These are phyloP conservation scores for Erodium trifolium DNA, from an alignment of 441 rosid species.

Conservation along the genomic window DNA sequence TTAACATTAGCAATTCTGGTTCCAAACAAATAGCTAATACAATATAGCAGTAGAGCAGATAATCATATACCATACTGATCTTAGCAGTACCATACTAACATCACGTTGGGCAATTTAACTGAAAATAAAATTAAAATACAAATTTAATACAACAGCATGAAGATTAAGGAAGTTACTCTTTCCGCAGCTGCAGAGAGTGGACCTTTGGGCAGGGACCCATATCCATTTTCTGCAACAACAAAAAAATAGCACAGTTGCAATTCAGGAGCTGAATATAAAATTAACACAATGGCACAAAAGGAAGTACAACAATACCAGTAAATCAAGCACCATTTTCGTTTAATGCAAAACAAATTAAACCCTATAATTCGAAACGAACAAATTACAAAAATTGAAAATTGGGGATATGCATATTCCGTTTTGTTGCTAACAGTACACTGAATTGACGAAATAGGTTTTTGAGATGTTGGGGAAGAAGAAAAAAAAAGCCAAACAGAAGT, in stretches of 20 bases:
- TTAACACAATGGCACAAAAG: not conserved
- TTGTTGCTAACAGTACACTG: not conserved
- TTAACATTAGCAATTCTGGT: too few species aligned
- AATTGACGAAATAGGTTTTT: not conserved
- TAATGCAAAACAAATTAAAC: not conserved
- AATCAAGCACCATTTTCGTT: not conserved
- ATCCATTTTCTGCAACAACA: constrained; percentile 73
- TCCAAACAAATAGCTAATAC: not conserved
- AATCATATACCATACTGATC: too few species aligned
- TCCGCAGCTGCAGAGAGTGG: constrained; percentile 87
- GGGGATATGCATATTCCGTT: not conserved
- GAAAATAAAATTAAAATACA: not conserved
- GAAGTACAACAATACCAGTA: not conserved
- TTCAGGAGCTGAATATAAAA: not conserved
- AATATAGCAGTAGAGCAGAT: too few species aligned
- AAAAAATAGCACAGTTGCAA: not conserved
- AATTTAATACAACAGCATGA: not conserved
- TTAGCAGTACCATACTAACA: not conserved
- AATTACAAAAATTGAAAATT: not conserved
- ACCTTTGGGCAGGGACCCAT: constrained; percentile 99
- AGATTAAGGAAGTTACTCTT: constrained; percentile 66
- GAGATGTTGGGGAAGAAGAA: not conserved
- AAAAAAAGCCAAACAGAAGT: not conserved
- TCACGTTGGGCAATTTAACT: not conserved
- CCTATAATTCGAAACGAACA: not conserved